Percentiles rank a stretch among this genome's conserved stretches.
Conservation (phyloP, 495 filamentous ascomycete species). For the Xylaria castorea region DNA sequence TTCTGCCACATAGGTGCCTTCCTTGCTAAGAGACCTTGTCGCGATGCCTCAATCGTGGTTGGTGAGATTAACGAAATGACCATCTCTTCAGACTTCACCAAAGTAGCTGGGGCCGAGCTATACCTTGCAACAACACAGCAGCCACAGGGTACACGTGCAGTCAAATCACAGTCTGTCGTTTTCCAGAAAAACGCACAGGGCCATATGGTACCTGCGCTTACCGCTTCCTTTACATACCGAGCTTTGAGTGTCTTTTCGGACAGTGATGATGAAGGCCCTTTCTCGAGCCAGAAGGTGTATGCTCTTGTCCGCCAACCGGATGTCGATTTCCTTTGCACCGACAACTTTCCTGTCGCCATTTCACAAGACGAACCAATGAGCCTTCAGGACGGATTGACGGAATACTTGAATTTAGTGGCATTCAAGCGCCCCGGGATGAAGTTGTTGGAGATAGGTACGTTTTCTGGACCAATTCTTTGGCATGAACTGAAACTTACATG, state of each 20-base stretch:
- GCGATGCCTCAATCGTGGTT: constrained; percentile 11
- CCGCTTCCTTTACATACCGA: constrained; percentile 16
- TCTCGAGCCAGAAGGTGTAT: constrained; percentile 14
- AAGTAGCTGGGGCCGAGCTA: neutral
- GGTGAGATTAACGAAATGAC: constrained; percentile 13
- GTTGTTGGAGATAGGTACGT: constrained; percentile 51
- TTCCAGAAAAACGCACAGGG: neutral
- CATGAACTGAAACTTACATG: neutral
- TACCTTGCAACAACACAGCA: constrained; percentile 18
- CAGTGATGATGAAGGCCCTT: neutral
- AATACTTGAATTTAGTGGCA: constrained; percentile 29
- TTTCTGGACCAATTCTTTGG: neutral
- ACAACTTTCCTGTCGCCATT: neutral
- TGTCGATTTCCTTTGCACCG: neutral
- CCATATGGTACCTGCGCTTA: neutral
- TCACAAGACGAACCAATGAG: neutral
- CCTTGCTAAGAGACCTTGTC: constrained; percentile 15
- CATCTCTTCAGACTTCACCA: constrained; percentile 7
- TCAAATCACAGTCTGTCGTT: constrained; percentile 7
- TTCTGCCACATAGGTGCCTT: constrained; percentile 13
- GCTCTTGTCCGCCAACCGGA: constrained; percentile 8
- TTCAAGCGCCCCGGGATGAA: constrained; percentile 44
- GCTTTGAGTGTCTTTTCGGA: constrained; percentile 13
- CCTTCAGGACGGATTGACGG: constrained; percentile 16
- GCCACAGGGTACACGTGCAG: constrained; percentile 16